A percentile compares a stretch with the other conserved stretches of the same genome.
Conservation (phyloP, 306 rosid genomes). For the Canavalia ensiformis region DNA sequence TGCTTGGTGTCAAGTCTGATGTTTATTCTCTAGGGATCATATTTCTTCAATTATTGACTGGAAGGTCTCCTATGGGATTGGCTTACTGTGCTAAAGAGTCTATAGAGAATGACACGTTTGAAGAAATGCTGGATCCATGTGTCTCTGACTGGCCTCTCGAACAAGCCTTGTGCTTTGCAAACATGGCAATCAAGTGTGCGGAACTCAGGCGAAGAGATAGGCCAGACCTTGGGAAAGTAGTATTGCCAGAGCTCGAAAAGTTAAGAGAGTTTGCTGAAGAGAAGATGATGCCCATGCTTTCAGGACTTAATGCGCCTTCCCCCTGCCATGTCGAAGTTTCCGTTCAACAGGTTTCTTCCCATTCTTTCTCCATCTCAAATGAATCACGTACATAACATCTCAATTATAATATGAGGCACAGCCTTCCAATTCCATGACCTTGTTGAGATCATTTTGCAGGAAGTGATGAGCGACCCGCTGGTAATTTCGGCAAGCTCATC, state of each 20-base stretch:
- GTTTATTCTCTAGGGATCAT: conserved; percentile 90
- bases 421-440: background rate
- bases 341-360: conserved; percentile 57
- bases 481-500: conserved; percentile 8
- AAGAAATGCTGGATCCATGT: conserved; percentile 70
- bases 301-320: conserved; percentile 26
- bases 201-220: conserved; percentile 93
- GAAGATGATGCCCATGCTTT: conserved; percentile 40
- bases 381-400: too few relatives aligned
- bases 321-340: conserved; percentile 46
- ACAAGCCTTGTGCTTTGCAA: conserved; percentile 67
- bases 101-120: conserved; percentile 65
- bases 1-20: conserved; percentile 96
- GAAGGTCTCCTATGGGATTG: conserved; percentile 86
- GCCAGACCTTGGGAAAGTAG: conserved; percentile 73
- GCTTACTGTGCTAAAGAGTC: conserved; percentile 62
- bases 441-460: conserved; percentile 7
- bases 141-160: conserved; percentile 82
- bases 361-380: background rate
- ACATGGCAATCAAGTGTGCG: conserved; percentile 73
- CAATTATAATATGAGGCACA: too few relatives aligned
- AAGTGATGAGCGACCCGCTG: conserved; percentile 22
- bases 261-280: conserved; percentile 78
- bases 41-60: conserved; percentile 79
- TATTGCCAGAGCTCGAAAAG: conserved; percentile 69